Evolutionary conservation across 495 filamentous ascomycete genomes (phyloP).

Genomic region (Hypoxylon cercidicola): DNA sequence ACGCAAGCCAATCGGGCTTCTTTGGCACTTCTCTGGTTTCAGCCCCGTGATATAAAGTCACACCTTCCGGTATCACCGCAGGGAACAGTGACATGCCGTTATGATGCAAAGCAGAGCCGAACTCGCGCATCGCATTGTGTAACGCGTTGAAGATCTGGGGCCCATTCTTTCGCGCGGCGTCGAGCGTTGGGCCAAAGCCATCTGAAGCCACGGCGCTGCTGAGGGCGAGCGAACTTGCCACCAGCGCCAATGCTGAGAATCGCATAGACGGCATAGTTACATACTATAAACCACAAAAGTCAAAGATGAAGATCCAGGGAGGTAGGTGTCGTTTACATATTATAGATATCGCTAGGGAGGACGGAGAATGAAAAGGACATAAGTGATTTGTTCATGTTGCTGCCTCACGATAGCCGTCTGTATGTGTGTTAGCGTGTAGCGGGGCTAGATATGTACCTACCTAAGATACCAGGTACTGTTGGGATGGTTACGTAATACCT

Average conservation of each 20-base stretch:
- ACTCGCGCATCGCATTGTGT: constrained; percentile 75
- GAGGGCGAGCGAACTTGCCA: constrained; percentile 8
- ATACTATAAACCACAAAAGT: neutral
- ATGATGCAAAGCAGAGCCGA: constrained; percentile 73
- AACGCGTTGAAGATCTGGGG: constrained; percentile 74
- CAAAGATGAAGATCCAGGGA: neutral
- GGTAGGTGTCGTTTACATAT: neutral
- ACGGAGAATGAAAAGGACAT: neutral
- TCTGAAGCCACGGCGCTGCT: constrained; percentile 1
- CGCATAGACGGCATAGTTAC: constrained; percentile 4
- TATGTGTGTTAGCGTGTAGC: no score
- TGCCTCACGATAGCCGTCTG: neutral
- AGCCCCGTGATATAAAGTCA: constrained; percentile 72
- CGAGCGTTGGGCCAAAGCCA: constrained; percentile 40
- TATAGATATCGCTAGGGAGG: neutral
- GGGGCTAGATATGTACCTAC: no score
- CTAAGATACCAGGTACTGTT: no score
- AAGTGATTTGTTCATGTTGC: neutral
- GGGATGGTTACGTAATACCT: no score
- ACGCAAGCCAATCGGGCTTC: constrained; percentile 73
- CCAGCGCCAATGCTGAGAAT: constrained; percentile 15
- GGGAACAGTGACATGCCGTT: constrained; percentile 76
- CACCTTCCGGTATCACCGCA: constrained; percentile 65
- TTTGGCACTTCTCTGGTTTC: constrained; percentile 49
- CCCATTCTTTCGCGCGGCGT: constrained; percentile 56